Conservation (phyloP, 1,284 basidiomycete species). For the Cutaneotrichosporon arboriforme region DNA sequence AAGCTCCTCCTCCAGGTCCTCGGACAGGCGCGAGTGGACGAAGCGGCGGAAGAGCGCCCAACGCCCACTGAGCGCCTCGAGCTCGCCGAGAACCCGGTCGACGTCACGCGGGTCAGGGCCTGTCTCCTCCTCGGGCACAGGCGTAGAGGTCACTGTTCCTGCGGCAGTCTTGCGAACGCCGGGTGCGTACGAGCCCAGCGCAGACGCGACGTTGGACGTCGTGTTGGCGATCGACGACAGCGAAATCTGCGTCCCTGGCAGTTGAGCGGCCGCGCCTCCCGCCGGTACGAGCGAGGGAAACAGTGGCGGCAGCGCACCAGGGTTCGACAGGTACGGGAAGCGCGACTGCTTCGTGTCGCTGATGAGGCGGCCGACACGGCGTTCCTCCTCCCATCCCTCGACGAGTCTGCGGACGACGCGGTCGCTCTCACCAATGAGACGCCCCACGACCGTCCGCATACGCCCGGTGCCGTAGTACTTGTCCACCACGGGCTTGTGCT, state of each 20-base stretch:
- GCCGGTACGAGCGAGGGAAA: conserved; percentile 26
- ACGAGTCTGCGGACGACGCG: conserved; percentile 69
- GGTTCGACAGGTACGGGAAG: conserved; percentile 40
- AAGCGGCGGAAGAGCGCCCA: conserved; percentile 91
- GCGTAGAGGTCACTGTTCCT: conserved; percentile 18
- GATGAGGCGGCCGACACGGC: conserved; percentile 51
- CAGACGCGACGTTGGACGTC: conserved; percentile 48
- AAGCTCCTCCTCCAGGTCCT: conserved; percentile 26
- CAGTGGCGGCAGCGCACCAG: conserved; percentile 35
- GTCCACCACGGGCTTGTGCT: conserved; percentile 95
- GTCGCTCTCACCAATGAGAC: conserved; percentile 80
- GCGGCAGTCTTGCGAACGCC: conserved; percentile 35
- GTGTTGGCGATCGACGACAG: conserved; percentile 39
- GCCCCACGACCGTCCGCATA: conserved; percentile 73
- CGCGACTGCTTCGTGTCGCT: conserved; percentile 45
- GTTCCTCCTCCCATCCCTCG: conserved; percentile 84
- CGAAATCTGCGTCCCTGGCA: conserved; percentile 24
- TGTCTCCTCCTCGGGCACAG: conserved; percentile 53
- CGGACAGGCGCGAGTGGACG: conserved; percentile 57
- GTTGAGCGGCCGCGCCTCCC: background rate
- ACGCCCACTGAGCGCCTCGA: conserved; percentile 79
- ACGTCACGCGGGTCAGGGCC: conserved; percentile 78
- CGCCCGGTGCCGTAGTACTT: conserved; percentile 89
- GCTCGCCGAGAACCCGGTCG: conserved; percentile 78
- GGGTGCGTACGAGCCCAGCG: conserved; percentile 41